These are phyloP conservation scores for Quercus wislizeni DNA, from an alignment of 306 rosid species.

Conservation along the genomic window DNA sequence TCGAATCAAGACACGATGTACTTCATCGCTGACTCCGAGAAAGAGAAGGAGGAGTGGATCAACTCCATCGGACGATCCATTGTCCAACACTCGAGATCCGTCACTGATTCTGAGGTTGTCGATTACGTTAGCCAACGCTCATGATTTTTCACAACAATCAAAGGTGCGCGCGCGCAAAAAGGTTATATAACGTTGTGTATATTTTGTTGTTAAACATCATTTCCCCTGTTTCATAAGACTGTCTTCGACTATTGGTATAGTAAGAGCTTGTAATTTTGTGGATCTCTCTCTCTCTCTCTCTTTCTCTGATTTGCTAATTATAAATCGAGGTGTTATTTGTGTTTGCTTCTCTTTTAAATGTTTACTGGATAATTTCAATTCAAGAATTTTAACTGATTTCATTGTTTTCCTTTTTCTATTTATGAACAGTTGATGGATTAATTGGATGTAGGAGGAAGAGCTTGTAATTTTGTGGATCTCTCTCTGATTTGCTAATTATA, in stretches of 20 bases:
- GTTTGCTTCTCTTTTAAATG: background rate
- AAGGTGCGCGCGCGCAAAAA: background rate
- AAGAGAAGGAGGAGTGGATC: slow-evolving; percentile 59
- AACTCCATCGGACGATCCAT: slow-evolving; percentile 46
- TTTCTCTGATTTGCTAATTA: background rate
- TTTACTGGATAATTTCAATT: background rate
- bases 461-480: background rate
- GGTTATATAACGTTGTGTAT: background rate
- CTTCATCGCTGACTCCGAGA: slow-evolving; percentile 56
- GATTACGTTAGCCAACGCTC: slow-evolving; percentile 31
- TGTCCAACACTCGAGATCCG: slow-evolving; percentile 43
- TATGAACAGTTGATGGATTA: too few relatives aligned
- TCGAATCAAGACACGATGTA: slow-evolving; percentile 47
- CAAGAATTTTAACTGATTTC: background rate
- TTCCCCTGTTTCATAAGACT: background rate
- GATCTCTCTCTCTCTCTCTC: background rate
- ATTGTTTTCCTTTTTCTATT: background rate
- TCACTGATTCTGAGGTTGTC: slow-evolving; percentile 43
- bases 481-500: background rate
- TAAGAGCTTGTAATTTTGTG: background rate
- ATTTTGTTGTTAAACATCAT: background rate
- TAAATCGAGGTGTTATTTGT: background rate
- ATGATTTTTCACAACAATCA: background rate
- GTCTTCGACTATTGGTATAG: background rate
- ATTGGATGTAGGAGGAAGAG: background rate